Percentiles rank a stretch among this genome's conserved stretches.
phyloP scores from a whole-genome alignment of 2,329 filamentous ascomycete genomes.

The Cordyceps cicadae region DNA sequence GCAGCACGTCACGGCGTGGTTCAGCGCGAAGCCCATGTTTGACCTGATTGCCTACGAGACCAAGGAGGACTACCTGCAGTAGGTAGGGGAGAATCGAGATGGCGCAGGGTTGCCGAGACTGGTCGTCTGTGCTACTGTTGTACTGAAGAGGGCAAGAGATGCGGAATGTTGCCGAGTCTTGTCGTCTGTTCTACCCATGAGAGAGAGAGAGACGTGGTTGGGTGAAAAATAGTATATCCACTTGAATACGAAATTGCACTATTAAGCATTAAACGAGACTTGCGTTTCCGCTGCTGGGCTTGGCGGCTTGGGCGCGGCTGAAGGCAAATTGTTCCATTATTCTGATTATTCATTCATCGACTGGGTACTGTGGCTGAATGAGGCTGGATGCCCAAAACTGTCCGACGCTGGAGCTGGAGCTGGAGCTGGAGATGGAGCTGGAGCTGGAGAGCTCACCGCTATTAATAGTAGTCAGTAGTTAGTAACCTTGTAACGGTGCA shows the following conservation, averaged over 20 bases:
- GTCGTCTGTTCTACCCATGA: too few species aligned
- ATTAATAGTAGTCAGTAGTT: too few species aligned
- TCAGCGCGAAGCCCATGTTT: conserved; percentile 37
- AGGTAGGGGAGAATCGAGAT: background rate
- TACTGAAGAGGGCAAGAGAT: too few species aligned
- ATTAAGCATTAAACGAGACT: background rate
- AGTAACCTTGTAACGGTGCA: too few species aligned
- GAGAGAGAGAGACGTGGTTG: too few species aligned
- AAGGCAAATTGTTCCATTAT: background rate
- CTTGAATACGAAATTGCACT: background rate
- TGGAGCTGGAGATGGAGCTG: too few species aligned
- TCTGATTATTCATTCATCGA: background rate
- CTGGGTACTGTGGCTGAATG: background rate
- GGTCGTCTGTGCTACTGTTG: too few species aligned
- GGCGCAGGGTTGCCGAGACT: too few species aligned
- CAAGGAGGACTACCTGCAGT: conserved; percentile 6
- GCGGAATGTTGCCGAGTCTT: too few species aligned
- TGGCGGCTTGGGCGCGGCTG: background rate
- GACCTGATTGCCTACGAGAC: conserved; percentile 6
- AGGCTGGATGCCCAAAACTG: background rate
- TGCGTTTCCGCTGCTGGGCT: background rate
- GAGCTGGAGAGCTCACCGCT: background rate
- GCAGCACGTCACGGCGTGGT: conserved; percentile 54
- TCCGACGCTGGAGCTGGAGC: background rate
- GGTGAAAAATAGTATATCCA: background rate